These are phyloP conservation scores for Vigna radiata DNA, from an alignment of 306 rosid genomes.

Conservation along the genomic window DNA sequence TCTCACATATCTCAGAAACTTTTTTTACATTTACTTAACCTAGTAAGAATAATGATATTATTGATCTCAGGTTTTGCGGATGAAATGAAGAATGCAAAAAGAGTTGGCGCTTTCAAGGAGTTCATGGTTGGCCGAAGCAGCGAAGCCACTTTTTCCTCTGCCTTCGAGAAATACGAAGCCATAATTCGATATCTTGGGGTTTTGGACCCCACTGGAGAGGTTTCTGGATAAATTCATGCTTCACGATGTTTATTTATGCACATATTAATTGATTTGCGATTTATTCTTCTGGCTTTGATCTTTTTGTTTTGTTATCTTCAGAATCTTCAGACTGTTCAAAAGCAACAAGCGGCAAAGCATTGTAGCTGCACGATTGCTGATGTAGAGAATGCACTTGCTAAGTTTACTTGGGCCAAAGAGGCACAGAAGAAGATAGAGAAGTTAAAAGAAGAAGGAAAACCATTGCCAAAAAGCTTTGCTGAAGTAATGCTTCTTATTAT, in stretches of 20 bases:
- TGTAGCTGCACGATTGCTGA: constrained; percentile 79
- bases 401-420: constrained; percentile 90
- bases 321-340: constrained; percentile 63
- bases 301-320: constrained; percentile 38
- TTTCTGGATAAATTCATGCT: constrained; percentile 21
- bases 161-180: constrained; percentile 75
- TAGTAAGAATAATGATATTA: background rate
- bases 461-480: constrained; percentile 69
- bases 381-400: constrained; percentile 86
- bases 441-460: constrained; percentile 88
- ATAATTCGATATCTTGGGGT: constrained; percentile 73
- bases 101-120: constrained; percentile 69
- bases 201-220: constrained; percentile 85
- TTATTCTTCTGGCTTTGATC: background rate
- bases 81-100: constrained; percentile 75
- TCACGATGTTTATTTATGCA: background rate
- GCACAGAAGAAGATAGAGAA: constrained; percentile 81
- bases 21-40: background rate
- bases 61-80: constrained; percentile 69
- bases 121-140: constrained; percentile 88
- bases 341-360: constrained; percentile 86
- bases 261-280: background rate
- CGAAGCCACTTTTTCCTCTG: constrained; percentile 70
- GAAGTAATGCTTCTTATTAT: constrained; percentile 51
- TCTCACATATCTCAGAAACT: background rate